Base-by-base conservation (phyloP, 2,329 filamentous ascomycete species). In the Beauveria caledonica region DNA sequence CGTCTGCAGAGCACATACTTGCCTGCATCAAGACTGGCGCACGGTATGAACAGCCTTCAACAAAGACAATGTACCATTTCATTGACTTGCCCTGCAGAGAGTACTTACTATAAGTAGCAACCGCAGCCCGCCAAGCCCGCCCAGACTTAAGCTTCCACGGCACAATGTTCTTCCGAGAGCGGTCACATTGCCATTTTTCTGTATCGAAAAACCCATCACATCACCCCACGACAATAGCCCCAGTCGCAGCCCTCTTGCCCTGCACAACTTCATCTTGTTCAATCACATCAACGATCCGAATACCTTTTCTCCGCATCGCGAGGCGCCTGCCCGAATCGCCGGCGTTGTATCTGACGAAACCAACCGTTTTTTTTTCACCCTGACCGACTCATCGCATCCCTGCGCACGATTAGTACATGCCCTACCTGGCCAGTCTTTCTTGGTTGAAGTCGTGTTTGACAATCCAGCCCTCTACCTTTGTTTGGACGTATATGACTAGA, bases 151-250 rank as follows among this genome's bases (percentile, higher is more conserved):
- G 3, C 54, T 5, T 25, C 19, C 36, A 19, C 55, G 55, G 55
- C 55, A 29, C 33, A 58, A 50, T n/a, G 10, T 58, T 58, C 5
- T 33, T 58, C 55, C 55, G 55, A 50, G 50, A 33, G 36, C 55
- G 45, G 55, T 58, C 55, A 58, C 55, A 58, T 58, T 58, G 45
- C 46, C 52, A 36, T 29, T 42, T 58, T 50, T 58, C 36, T 49
- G 29, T 40, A 49, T 40, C 17, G 36, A 49, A 58, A 58, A 50
- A 25, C 33, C 45, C 21, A 50, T 40, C 53, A 23, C 25, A 36
- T 10, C 54, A 49, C 55, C 45, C 44, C 55, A 49, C 44, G 23
- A 21, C 27, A 36, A 27, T 5, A n/a, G 21, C 45, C 55, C 45
- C 23, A 17, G 45, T 21, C 55, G 45, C 55, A 33, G 45, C 45